Conservation (phyloP, 306 rosid genomes). For the Cicer cuneatum region DNA sequence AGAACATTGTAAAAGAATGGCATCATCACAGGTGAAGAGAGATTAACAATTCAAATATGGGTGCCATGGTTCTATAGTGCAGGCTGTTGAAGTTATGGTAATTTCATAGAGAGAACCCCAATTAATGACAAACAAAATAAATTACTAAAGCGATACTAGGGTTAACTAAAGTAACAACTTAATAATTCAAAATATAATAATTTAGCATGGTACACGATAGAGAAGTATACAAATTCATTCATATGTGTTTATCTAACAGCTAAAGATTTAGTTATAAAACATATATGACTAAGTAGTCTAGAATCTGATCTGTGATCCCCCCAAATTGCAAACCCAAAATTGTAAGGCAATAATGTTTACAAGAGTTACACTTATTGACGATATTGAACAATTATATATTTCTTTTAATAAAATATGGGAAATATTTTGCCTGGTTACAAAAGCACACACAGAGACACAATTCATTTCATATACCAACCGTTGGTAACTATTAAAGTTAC, state of each 20-base stretch:
- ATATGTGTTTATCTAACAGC: background rate
- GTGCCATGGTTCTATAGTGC: background rate
- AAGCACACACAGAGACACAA: background rate
- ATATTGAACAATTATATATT: background rate
- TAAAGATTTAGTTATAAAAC: background rate
- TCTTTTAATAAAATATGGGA: slow-evolving; percentile 12
- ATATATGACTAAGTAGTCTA: slow-evolving; percentile 5
- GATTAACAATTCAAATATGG: background rate
- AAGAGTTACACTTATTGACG: background rate
- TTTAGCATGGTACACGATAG: background rate
- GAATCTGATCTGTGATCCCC: background rate
- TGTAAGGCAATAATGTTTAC: background rate
- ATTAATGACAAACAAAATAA: background rate
- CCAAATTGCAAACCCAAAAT: background rate
- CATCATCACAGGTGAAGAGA: background rate
- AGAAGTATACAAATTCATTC: background rate
- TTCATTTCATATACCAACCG: slow-evolving; percentile 41
- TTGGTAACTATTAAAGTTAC: slow-evolving; percentile 20
- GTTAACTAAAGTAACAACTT: background rate
- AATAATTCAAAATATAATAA: background rate
- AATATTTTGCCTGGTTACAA: background rate
- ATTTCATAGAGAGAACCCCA: background rate
- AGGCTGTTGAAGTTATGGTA: background rate
- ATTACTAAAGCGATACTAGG: background rate
- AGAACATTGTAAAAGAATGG: background rate